Evolutionary conservation across 2,329 filamentous ascomycete genomes (phyloP), one percentile per base, ranked within the genome.

Genomic region (Claviceps sp.): DNA sequence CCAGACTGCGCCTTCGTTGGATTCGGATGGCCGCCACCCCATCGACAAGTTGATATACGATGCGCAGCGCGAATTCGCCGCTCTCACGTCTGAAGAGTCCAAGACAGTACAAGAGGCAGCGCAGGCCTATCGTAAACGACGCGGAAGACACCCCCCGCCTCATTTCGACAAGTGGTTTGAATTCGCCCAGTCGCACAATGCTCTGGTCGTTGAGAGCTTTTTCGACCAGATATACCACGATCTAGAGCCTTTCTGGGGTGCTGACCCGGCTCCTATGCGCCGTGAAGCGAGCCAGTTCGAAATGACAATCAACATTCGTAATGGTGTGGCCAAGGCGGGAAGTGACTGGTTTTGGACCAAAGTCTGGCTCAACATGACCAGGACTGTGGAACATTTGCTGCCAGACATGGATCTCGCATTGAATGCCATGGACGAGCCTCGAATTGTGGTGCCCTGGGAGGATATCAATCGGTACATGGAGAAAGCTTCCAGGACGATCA

Each of bases 321-420:
- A 76, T 53, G 71, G 74, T 41, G 72, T 71, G 47, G 78, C 78
- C 5, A 72, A 66, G 8, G 68, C 76, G 1, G 65, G 61, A 22
- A 78, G 71, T 60, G 73, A 76, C 56, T 81, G 73, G 75, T 79
- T 76, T 59, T 82, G 73, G 76, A 78, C 73, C 3, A 64, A 72
- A 58, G 74, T 81, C 54, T 79, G 78, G 77, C 63, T 76, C 36
- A 64, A 74, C 48, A 67, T 81, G 67, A 68, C 78, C 58, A 67
- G 72, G 53, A 71, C 72, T 0, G 70, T 81, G n/a, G 71, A 76
- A 55, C 66, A 75, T 41, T 54, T 77, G 51, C 67, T 85, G 16
- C 82, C 82, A 1, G 81, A 86, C 58, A 81, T 86, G 76, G 81
- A 85, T 54, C 72, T 85, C 53, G 74, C 82, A 0, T 70, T 85